phyloP scores from a whole-genome alignment of 352 stramenopile genomes.

The Phytophthora brassicae region DNA sequence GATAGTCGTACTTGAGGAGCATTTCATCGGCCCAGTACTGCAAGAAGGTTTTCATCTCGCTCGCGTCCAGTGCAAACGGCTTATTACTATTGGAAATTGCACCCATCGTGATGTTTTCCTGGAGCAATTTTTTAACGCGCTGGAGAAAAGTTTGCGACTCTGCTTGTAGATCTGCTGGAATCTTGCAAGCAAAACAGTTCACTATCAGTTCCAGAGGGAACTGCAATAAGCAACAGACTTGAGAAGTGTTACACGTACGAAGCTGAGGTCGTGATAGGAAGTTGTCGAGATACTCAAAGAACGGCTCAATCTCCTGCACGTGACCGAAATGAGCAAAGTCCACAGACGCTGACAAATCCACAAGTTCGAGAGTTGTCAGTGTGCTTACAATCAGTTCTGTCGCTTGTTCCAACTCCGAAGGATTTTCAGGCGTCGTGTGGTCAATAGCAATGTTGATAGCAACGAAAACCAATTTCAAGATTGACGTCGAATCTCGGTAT shows the following conservation, averaged over 20 bases:
- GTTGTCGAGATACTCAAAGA: slow-evolving; percentile 23
- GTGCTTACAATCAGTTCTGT: slow-evolving; percentile 40
- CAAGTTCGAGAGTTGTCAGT: slow-evolving; percentile 40
- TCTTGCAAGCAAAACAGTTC: slow-evolving; percentile 39
- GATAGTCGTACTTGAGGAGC: slow-evolving; percentile 52
- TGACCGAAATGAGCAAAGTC: slow-evolving; percentile 16
- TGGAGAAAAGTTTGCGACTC: slow-evolving; percentile 31
- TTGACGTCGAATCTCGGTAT: slow-evolving; percentile 12
- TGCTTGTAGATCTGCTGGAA: slow-evolving; percentile 4
- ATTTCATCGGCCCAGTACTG: slow-evolving; percentile 44
- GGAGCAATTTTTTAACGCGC: slow-evolving; percentile 17
- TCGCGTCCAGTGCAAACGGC: slow-evolving; percentile 2
- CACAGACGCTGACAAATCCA: slow-evolving; percentile 34
- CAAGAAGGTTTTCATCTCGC: slow-evolving; percentile 31
- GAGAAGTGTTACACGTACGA: slow-evolving; percentile 16
- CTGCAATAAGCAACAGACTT: slow-evolving; percentile 42
- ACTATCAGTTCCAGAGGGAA: slow-evolving; percentile 47
- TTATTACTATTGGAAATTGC: neutral
- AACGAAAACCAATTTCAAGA: slow-evolving; percentile 40
- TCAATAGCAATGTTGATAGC: slow-evolving; percentile 28
- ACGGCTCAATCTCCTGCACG: slow-evolving; percentile 16
- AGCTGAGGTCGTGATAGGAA: slow-evolving; percentile 24
- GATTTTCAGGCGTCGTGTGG: neutral
- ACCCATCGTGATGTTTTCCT: neutral
- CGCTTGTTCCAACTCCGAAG: slow-evolving; percentile 21